Base-by-base conservation (phyloP, 2,329 filamentous ascomycete genomes). In the Aspergillus sp. region DNA sequence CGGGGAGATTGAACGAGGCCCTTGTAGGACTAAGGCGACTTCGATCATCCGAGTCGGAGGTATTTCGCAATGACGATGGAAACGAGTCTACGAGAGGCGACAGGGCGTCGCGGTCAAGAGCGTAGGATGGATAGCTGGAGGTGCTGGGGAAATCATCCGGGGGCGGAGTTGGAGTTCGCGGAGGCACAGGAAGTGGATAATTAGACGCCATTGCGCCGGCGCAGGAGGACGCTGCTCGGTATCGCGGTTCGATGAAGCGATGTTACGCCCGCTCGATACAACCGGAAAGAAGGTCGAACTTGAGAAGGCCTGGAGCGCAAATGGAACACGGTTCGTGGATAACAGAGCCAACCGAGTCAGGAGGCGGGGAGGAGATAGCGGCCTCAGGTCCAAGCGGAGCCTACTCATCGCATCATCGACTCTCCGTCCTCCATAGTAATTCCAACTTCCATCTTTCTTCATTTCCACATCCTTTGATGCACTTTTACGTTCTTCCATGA, bases 161-260 rank as follows among this genome's bases (percentile, higher is more conserved):
- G 65, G 87, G 87, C 67, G 87, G 88, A 68, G 88, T 88, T 13
- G 87, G 87, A 34, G 88, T 89, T 68, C 85, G 82, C 59, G 88
- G 87, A 63, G 86, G 87, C 47, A 83, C 75, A 60, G 85, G 85
- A 64, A 87, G 82, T 55, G 86, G 84, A 66, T 86, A 80, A 67
- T 80, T 80, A 61, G 85, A 83, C 65, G 85, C 85, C 87, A 89
- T 90, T 61, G 59, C 57, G 52, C 59, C 54, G 17, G 23, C 48
- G 48, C 46, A 48, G 61, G 59, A 38, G 25, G 45, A 53, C 31
- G 19, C 45, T 43, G 23, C 34, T 46, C 54, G 51, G 51, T 50
- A 22, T 28, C 25, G 43, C 57, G 31, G 43, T 47, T 55, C 11
- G 25, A 45, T 13, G 2, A 23, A 7, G 41, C 53, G 11, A 43